Conservation (phyloP, 1,139 yeast genomes). For the Zygosaccharomyces sapae region DNA sequence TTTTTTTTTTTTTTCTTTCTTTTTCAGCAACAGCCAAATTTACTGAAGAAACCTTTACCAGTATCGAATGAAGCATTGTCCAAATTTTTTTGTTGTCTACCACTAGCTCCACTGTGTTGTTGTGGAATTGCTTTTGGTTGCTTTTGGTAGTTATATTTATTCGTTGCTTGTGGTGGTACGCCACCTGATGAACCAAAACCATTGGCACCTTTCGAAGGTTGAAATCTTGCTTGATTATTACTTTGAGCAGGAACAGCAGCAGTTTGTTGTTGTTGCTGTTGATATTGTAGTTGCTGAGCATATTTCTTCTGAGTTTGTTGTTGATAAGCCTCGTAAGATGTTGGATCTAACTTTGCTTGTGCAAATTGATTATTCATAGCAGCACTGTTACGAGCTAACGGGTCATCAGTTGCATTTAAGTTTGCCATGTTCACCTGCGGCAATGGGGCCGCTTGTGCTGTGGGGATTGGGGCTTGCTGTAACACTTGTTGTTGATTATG, state of each 20-base stretch:
- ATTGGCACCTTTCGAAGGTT: conserved; percentile 11
- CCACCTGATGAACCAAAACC: conserved; percentile 14
- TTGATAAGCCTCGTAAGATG: conserved; percentile 38
- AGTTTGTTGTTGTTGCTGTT: conserved; percentile 25
- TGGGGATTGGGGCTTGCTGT: conserved; percentile 16
- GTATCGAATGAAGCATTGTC: conserved; percentile 28
- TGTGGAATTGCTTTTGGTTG: conserved; percentile 32
- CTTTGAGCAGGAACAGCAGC: conserved; percentile 1
- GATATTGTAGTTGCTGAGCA: conserved; percentile 26
- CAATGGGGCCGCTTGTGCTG: conserved; percentile 14
- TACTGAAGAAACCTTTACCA: conserved; percentile 40
- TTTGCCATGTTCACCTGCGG: conserved; percentile 4
- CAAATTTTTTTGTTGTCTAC: conserved; percentile 26
- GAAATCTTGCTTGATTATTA: conserved; percentile 1
- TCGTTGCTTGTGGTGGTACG: conserved; percentile 16
- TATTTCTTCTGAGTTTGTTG: conserved; percentile 37
- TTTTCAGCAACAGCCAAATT: conserved; percentile 37
- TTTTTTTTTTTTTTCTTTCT: neutral
- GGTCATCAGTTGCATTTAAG: conserved; percentile 1
- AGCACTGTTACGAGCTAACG: conserved; percentile 8
- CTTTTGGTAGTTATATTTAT: conserved; percentile 23
- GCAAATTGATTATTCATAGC: conserved; percentile 6
- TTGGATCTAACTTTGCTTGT: conserved; percentile 32
- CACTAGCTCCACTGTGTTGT: conserved; percentile 22
- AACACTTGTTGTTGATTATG: conserved; percentile 21